These are phyloP conservation scores for Thielaviopsis ethacetica DNA, from an alignment of 2,329 filamentous ascomycete genomes.

Conservation along the genomic window DNA sequence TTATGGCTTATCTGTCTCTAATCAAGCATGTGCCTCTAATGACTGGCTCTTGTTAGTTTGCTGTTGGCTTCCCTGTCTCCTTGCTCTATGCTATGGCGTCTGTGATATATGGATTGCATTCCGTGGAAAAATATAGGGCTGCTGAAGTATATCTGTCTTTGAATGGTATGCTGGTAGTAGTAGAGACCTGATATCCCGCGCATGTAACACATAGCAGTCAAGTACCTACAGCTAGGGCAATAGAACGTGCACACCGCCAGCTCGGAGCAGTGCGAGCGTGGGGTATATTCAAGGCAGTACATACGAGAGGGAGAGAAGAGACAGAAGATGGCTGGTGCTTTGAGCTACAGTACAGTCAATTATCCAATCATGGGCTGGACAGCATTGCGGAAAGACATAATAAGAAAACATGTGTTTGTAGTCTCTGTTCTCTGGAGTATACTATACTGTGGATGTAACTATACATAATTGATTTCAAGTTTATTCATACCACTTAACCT, in stretches of 20 bases:
- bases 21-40: neutral
- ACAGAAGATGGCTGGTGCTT: neutral
- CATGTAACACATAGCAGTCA: neutral
- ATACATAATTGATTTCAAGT: neutral
- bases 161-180: neutral
- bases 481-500: neutral
- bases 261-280: neutral
- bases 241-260: neutral
- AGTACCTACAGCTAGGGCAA: neutral
- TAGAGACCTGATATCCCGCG: neutral
- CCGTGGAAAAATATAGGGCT: neutral
- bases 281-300: neutral
- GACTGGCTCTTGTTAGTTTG: neutral
- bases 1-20: neutral
- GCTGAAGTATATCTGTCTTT: neutral
- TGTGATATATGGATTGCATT: too few relatives aligned
- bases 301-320: neutral
- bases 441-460: neutral
- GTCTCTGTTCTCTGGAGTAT: neutral
- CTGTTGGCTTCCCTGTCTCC: too few relatives aligned
- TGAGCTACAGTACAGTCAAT: neutral
- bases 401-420: neutral
- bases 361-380: neutral
- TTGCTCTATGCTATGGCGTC: too few relatives aligned
- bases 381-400: neutral